These are phyloP conservation scores for Sporisorium scitamineum DNA, from an alignment of 1,284 basidiomycete genomes.

Conservation along the genomic window DNA sequence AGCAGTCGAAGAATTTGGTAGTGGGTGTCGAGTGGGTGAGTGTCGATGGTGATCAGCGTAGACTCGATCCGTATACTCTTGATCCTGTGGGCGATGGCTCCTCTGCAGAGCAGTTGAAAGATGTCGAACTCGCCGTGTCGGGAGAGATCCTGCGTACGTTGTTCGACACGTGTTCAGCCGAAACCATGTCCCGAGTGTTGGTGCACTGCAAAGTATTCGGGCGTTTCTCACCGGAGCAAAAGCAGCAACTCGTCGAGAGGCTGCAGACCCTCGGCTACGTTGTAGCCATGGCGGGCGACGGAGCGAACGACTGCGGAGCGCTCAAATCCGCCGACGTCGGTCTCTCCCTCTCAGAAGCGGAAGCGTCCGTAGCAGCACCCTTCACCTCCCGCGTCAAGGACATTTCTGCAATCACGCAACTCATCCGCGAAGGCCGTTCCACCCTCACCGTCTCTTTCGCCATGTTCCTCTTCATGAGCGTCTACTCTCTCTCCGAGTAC, in stretches of 20 bases:
- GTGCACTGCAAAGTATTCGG: slow-evolving; percentile 51
- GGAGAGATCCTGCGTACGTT: slow-evolving; percentile 44
- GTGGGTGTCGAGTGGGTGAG: slow-evolving; percentile 46
- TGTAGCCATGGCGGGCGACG: slow-evolving; percentile 49
- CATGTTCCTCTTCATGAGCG: slow-evolving; percentile 49
- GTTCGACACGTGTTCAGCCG: slow-evolving; percentile 29
- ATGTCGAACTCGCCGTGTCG: slow-evolving; percentile 49
- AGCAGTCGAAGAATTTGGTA: not conserved
- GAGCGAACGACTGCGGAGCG: slow-evolving; percentile 56
- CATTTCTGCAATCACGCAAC: slow-evolving; percentile 35
- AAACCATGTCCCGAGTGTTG: slow-evolving; percentile 47
- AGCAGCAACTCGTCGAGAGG: slow-evolving; percentile 53
- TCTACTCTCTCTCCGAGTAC: slow-evolving; percentile 55
- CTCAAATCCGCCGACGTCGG: slow-evolving; percentile 56
- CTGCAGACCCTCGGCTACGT: slow-evolving; percentile 47
- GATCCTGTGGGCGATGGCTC: slow-evolving; percentile 14
- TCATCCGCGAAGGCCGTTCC: slow-evolving; percentile 50
- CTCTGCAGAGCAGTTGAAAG: slow-evolving; percentile 5
- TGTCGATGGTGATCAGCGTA: slow-evolving; percentile 22
- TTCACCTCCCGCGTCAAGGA: slow-evolving; percentile 43
- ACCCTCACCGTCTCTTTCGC: slow-evolving; percentile 33
- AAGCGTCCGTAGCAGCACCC: slow-evolving; percentile 53
- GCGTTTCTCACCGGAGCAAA: slow-evolving; percentile 54
- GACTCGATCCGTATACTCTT: slow-evolving; percentile 49
- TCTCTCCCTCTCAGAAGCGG: slow-evolving; percentile 50